A percentile compares a stretch with the other conserved stretches of the same genome.
Evolutionary conservation across 805 yeast species (phyloP).

Genomic region (Hyphopichia homilentoma): DNA sequence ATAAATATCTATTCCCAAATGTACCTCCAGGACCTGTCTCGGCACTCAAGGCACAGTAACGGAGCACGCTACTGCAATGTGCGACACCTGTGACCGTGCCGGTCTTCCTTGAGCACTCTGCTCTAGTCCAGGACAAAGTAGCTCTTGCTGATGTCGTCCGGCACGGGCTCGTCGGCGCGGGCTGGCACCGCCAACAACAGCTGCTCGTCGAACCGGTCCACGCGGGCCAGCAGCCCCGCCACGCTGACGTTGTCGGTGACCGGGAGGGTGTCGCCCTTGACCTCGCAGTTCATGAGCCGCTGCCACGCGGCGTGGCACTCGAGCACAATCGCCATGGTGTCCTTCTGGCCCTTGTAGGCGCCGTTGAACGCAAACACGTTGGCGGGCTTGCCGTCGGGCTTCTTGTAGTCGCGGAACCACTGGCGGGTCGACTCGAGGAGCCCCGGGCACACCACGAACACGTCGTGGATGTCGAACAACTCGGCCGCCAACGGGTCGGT

Average conservation of each 20-base stretch:
- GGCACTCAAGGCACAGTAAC: too few relatives aligned
- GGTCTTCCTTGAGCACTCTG: too few relatives aligned
- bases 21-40: too few relatives aligned
- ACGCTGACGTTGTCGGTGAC: conserved; percentile 18
- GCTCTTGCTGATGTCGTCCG: conserved; percentile 5
- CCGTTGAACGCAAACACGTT: conserved; percentile 97
- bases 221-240: conserved; percentile 8
- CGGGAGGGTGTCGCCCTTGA: conserved; percentile 14
- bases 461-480: conserved; percentile 87
- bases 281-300: conserved; percentile 62
- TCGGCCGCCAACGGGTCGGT: conserved; percentile 87
- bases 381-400: conserved; percentile 97
- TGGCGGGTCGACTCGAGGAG: conserved; percentile 89
- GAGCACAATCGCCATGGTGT: conserved; percentile 78
- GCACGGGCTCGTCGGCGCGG: conserved; percentile 10
- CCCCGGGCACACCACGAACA: conserved; percentile 86
- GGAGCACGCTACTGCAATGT: too few relatives aligned
- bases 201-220: conserved; percentile 3
- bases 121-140: too few relatives aligned
- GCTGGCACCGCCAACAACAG: conserved; percentile 3
- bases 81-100: too few relatives aligned
- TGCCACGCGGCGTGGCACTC: conserved; percentile 88
- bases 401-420: conserved; percentile 98
- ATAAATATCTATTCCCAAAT: too few relatives aligned
- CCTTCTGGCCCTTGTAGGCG: conserved; percentile 79